Conservation (phyloP, 306 rosid species). For the apple (Malus domestica) region ASM211411v1 NC_041800.1:20176233-20176732, state of each 20-base stretch:
- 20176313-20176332: not conserved
- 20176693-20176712: not conserved
- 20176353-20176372: not conserved
- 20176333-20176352: not conserved
- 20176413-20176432: not conserved
- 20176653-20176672: not conserved
- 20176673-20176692: not conserved
- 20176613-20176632: not conserved
- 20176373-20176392: not conserved
- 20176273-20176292: not conserved
- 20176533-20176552: not conserved
- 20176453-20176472: not conserved
- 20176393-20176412: too few species aligned
- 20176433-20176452: conserved; percentile 7
- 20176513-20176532: not conserved
- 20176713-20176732: not conserved
- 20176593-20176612: not conserved
- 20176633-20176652: not conserved
- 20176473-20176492: not conserved
- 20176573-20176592: not conserved
- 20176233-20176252: not conserved
- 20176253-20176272: not conserved
- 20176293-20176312: too few species aligned
- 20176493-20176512: not conserved
- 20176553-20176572: not conserved